Evolutionary conservation across 2,329 filamentous ascomycete genomes (phyloP).

Genomic region (Neocucurbitaria cava): DNA sequence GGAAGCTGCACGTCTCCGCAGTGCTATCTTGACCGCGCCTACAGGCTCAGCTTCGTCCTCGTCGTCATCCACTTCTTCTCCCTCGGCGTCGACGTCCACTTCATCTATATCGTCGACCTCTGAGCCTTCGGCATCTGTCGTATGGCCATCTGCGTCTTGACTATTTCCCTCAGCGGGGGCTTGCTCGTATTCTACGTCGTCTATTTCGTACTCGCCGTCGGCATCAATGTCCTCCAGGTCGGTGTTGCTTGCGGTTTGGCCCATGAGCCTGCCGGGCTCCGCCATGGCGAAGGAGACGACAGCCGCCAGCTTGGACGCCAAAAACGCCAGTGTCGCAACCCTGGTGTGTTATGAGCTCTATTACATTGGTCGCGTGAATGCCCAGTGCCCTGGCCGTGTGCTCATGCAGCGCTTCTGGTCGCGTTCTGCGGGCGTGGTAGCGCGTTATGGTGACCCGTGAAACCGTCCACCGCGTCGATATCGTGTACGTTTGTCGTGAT

Average conservation of each 20-base stretch:
- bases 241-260: constrained; percentile 40
- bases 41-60: constrained; percentile 57
- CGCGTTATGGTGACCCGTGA: constrained; percentile 31
- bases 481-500: constrained; percentile 11
- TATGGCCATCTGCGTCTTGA: constrained; percentile 39
- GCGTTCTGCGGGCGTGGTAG: constrained; percentile 35
- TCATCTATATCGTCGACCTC: constrained; percentile 23
- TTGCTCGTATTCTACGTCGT: constrained; percentile 43
- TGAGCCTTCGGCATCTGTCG: constrained; percentile 50
- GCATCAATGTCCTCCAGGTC: constrained; percentile 46
- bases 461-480: constrained; percentile 9
- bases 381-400: constrained; percentile 26
- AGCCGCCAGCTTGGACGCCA: constrained; percentile 49
- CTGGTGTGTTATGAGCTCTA: constrained; percentile 19
- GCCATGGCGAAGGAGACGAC: constrained; percentile 52
- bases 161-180: constrained; percentile 19
- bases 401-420: constrained; percentile 35
- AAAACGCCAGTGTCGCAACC: constrained; percentile 44
- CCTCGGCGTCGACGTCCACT: constrained; percentile 46
- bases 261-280: constrained; percentile 49
- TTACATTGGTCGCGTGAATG: constrained; percentile 33
- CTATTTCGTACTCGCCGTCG: constrained; percentile 50
- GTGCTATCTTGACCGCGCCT: constrained; percentile 51
- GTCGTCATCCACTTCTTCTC: constrained; percentile 59
- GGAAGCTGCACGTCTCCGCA: constrained; percentile 35